phyloP scores from a whole-genome alignment of 768 basidiomycete species.

The Auriculariales sp. region DNA sequence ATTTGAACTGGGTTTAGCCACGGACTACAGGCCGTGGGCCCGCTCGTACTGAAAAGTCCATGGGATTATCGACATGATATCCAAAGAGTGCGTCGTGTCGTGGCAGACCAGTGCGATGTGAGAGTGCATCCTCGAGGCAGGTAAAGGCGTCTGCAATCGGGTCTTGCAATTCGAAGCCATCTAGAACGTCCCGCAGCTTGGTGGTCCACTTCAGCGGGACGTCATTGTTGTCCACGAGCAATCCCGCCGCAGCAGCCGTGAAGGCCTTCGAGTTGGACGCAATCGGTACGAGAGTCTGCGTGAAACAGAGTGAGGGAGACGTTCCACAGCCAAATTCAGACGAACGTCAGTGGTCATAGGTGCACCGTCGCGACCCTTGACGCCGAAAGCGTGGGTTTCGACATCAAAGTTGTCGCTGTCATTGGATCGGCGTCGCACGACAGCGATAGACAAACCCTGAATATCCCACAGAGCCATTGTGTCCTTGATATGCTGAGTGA shows the following conservation, averaged over 20 bases:
- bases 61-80: not conserved
- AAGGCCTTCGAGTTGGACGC: not conserved
- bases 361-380: not conserved
- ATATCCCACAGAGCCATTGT: slow-evolving; percentile 1
- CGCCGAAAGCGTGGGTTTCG: slow-evolving; percentile 3
- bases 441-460: slow-evolving; percentile 3
- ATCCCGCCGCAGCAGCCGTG: not conserved
- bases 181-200: not conserved
- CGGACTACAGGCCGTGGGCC: not conserved
- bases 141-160: not conserved
- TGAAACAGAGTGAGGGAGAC: not conserved
- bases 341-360: not conserved
- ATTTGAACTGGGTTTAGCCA: not conserved
- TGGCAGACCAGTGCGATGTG: not conserved
- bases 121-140: not conserved
- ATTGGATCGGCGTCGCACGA: slow-evolving; percentile 1
- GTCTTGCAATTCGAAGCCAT: not conserved
- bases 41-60: not conserved
- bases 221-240: not conserved
- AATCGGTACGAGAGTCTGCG: not conserved
- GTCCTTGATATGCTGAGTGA: not conserved
- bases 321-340: not conserved
- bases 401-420: slow-evolving; percentile 1
- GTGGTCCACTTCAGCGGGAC: not conserved
- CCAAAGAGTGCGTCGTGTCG: not conserved